Evolutionary conservation across 768 basidiomycete species (phyloP).

Genomic region (Cyathus striatus): DNA sequence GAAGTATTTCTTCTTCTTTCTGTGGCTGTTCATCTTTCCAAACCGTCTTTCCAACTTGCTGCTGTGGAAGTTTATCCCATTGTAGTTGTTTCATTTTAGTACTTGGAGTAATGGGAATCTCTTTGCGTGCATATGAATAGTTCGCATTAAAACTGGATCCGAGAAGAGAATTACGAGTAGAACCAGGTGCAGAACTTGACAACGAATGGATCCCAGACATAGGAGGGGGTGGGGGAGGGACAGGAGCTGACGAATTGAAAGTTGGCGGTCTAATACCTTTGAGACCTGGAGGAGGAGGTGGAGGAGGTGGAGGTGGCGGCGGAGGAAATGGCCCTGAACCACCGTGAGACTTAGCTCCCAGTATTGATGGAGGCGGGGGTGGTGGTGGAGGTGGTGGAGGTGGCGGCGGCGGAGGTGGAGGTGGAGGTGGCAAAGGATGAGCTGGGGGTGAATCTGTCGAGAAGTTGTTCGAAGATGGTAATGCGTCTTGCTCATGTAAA

Average conservation of each 20-base stretch:
- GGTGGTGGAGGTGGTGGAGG: slow-evolving; percentile 32
- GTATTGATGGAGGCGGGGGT: slow-evolving; percentile 16
- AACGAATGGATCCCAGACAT: slow-evolving; percentile 20
- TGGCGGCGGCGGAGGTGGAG: slow-evolving; percentile 28
- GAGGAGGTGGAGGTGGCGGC: slow-evolving; percentile 29
- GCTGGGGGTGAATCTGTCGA: slow-evolving; percentile 13
- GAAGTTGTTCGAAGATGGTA: slow-evolving; percentile 1
- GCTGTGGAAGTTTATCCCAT: slow-evolving; percentile 97
- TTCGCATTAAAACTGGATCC: slow-evolving; percentile 54
- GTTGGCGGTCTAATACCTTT: slow-evolving; percentile 9
- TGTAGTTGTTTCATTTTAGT: slow-evolving; percentile 97
- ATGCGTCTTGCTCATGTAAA: slow-evolving; percentile 6
- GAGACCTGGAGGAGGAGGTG: slow-evolving; percentile 24
- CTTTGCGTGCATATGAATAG: slow-evolving; percentile 68
- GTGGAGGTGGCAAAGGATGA: slow-evolving; percentile 6
- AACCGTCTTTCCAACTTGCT: slow-evolving; percentile 77
- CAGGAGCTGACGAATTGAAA: slow-evolving; percentile 16
- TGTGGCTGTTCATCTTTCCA: slow-evolving; percentile 71
- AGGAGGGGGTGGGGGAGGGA: slow-evolving; percentile 32
- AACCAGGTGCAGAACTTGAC: slow-evolving; percentile 34
- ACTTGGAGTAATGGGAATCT: slow-evolving; percentile 76
- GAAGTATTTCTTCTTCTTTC: slow-evolving; percentile 75
- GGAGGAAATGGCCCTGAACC: slow-evolving; percentile 22
- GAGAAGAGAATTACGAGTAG: slow-evolving; percentile 56
- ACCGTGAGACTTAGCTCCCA: slow-evolving; percentile 3